A percentile compares a stretch with the other conserved stretches of the same genome.
Conservation (phyloP, 441 rosid genomes). For the Arabidopsis hybrid region DNA sequence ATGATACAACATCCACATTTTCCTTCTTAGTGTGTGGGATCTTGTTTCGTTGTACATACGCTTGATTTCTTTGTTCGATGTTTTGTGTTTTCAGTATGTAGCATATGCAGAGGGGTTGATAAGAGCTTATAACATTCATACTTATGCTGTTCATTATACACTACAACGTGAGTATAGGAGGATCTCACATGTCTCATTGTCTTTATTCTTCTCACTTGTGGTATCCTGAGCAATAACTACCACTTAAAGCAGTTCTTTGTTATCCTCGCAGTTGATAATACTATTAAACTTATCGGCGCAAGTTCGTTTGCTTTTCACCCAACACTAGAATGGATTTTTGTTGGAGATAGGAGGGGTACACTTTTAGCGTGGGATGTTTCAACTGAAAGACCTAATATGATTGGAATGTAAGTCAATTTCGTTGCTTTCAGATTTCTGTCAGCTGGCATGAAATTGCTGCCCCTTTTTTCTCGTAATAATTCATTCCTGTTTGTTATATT, state of each 20-base stretch:
- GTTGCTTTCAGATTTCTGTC: slow-evolving; percentile 20
- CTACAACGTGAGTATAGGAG: slow-evolving; percentile 77
- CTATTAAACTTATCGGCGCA: slow-evolving; percentile 96
- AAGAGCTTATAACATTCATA: slow-evolving; percentile 96
- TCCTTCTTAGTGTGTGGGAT: slow-evolving; percentile 9
- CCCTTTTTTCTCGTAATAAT: not conserved
- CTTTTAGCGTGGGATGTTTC: slow-evolving; percentile 99
- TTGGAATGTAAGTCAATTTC: slow-evolving; percentile 83
- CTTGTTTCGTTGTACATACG: slow-evolving; percentile 10
- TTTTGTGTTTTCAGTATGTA: slow-evolving; percentile 74
- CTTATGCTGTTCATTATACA: slow-evolving; percentile 95
- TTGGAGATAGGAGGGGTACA: slow-evolving; percentile 98
- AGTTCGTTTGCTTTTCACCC: slow-evolving; percentile 99
- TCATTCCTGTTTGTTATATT: slow-evolving; percentile 20
- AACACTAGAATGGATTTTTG: slow-evolving; percentile 95
- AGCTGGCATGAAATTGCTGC: slow-evolving; percentile 4
- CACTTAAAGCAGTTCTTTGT: slow-evolving; percentile 27
- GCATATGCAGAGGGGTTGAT: slow-evolving; percentile 99
- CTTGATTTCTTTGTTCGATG: slow-evolving; percentile 18
- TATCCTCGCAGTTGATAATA: slow-evolving; percentile 80
- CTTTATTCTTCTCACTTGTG: slow-evolving; percentile 11
- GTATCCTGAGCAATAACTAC: slow-evolving; percentile 30
- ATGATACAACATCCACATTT: slow-evolving; percentile 32
- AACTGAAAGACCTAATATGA: slow-evolving; percentile 96
- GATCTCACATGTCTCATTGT: slow-evolving; percentile 15